A percentile compares a stretch with the other conserved stretches of the same genome.
phyloP scores from a whole-genome alignment of 805 yeast species.

The Metschnikowia baotianmanensis region DNA sequence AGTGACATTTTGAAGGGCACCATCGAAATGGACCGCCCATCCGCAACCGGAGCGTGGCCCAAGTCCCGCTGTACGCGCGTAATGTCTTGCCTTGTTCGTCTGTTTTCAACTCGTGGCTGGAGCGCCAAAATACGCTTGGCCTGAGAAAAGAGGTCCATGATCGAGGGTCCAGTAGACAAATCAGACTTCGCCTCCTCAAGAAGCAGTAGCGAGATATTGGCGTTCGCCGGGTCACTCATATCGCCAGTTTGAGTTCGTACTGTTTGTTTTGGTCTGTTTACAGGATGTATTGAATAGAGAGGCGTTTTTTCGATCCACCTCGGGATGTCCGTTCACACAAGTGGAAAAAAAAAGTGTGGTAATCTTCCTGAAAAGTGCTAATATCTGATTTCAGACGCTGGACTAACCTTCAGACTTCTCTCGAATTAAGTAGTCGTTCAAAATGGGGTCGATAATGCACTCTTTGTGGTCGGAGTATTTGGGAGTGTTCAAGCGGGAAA shows the following conservation, averaged over 20 bases:
- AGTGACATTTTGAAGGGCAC: neutral
- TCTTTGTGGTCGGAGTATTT: too few relatives aligned
- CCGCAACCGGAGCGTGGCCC: neutral
- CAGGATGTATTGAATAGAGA: too few relatives aligned
- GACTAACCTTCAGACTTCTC: too few relatives aligned
- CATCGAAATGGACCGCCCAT: neutral
- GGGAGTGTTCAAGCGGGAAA: neutral
- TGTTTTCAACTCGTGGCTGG: conserved; percentile 40
- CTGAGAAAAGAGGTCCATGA: conserved; percentile 40
- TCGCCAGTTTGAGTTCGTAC: neutral
- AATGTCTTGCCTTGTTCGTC: conserved; percentile 36
- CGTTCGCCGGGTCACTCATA: neutral
- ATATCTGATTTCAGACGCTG: neutral
- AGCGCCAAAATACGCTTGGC: conserved; percentile 39
- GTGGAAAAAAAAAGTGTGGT: too few relatives aligned
- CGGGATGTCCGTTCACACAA: too few relatives aligned
- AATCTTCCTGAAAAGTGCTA: too few relatives aligned
- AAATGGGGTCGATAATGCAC: too few relatives aligned
- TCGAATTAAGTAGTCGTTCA: too few relatives aligned
- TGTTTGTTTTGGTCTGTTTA: neutral
- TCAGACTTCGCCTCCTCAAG: conserved; percentile 9
- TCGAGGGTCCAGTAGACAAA: conserved; percentile 30
- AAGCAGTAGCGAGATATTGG: conserved; percentile 1
- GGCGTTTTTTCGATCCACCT: too few relatives aligned
- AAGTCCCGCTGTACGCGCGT: conserved; percentile 24